Conservation (phyloP, 257 asterid species). For the Haberlea rhodopensis region DNA sequence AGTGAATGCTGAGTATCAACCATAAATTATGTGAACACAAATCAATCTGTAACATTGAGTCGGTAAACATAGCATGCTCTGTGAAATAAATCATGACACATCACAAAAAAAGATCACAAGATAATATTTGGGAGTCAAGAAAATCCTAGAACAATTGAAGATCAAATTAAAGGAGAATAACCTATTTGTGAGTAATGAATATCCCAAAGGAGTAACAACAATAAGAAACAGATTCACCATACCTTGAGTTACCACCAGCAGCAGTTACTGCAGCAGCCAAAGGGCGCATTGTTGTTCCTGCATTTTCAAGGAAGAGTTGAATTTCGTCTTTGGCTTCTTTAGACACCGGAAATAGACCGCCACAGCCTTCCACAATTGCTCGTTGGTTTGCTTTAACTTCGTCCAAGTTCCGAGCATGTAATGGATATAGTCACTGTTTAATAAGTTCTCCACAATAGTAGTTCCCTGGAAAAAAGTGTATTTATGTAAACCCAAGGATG, state of each 20-base stretch:
- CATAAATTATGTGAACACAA: no score
- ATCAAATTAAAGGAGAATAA: background rate
- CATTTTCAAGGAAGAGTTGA: conserved; percentile 94
- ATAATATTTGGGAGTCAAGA: conserved; percentile 5
- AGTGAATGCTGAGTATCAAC: no score
- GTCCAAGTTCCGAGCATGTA: conserved; percentile 97
- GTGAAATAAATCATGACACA: background rate
- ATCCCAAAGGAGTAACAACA: conserved; percentile 8
- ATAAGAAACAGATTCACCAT: no score
- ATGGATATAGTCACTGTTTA: conserved; percentile 85
- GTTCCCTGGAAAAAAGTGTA: conserved; percentile 61
- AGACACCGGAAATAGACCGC: conserved; percentile 79
- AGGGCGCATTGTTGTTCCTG: conserved; percentile 99
- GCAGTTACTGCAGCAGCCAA: conserved; percentile 93
- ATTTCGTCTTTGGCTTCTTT: conserved; percentile 70
- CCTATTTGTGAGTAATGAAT: background rate
- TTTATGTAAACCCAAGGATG: conserved; percentile 8
- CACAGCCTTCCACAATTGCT: conserved; percentile 83
- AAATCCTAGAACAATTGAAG: background rate
- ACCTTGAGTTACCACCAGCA: conserved; percentile 93
- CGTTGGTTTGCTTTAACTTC: conserved; percentile 57
- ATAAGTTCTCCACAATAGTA: conserved; percentile 83
- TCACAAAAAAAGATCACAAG: background rate
- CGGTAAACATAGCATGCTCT: no score
- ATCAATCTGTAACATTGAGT: no score